Evolutionary conservation across 805 yeast genomes (phyloP), one percentile per base, ranked within the genome.

Genomic region (Kurtzmaniella cleridarum): DNA sequence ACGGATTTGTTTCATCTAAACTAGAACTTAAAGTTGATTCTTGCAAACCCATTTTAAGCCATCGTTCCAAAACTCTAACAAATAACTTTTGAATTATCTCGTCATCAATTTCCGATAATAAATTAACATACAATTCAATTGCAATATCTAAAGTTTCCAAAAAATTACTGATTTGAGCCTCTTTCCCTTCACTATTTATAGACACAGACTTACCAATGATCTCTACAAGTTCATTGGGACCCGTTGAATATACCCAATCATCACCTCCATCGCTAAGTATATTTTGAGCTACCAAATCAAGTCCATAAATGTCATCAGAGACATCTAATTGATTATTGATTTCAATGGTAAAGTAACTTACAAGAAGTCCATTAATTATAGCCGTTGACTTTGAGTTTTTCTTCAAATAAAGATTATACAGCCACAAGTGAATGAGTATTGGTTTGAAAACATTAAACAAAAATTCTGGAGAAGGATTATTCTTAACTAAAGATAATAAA

Each of bases 401-500:
- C 17, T 57, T 53, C 31, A 64, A 60, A 47, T 64, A 74, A 12
- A 62, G 46, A 33, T 62, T 54, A 44, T 72, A 76, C 4, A 68
- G 56, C 82, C 82, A 78, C 47, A 62, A 16, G 46, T 62, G 34
- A 41, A 49, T 20, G 2, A 66, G 11, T 16, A 69, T 54, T 1
- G 72, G 72, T 16, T 49, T 44, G 32, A 68, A 46, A 2, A 60
- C 30, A 8, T 47, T 49, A 23, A 31, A 31, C 20, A 55, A 40
- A 9, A 68, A 47, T 3, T 59, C 64, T 0, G 49, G 35, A 3
- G 54, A 41, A 5, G 62, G 42, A 5, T 59, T 53, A 32, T 59
- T 55, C 48, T 78, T 78, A 0, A 81, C 61, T 8, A 86, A 48
- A 0, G 91, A 79, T 1, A 83, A 56, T n/a, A 82, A 47, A 0